Evolutionary conservation across 1,284 basidiomycete species (phyloP), one percentile per base, ranked within the genome.

Genomic region (Ceratobasidium sp.): DNA sequence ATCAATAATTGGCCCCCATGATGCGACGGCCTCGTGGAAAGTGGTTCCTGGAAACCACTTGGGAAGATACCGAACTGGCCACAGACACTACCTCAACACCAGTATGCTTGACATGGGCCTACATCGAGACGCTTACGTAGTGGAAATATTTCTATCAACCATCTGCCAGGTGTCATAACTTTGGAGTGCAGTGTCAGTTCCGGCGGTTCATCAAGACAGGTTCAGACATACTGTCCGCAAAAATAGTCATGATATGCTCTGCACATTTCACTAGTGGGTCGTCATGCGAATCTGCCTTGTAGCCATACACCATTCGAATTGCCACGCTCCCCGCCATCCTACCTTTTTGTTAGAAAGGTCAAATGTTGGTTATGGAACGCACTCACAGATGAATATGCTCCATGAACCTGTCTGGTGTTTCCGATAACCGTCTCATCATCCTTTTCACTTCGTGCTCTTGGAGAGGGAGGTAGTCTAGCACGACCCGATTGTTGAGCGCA

Each of bases 1-100:
- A 7, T 72, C 31, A 3, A 77, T 70, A 12, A 57, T 73, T 27
- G 57, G 64, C 8, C 72, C 68, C 73, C 73, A 76, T 6, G 55
- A 69, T 7, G 50, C 68, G 4, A 74, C n/a, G n/a, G n/a, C n/a
- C n/a, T n/a, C n/a, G 12, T 52, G 49, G 22, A 52, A 52, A 15
- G 22, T 12, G 7, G n/a, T 12, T 13, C 27, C 12, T 6, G 49
- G 49, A 15, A 52, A 52, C 49, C 49, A 52, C 10, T 7, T 31
- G 1, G 49, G 49, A n/a, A 52, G 49, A 29, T 52, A 52, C 8
- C 49, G 49, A 15, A 52, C 49, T 52, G n/a, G n/a, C n/a, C n/a
- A n/a, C n/a, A n/a, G n/a, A n/a, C n/a, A n/a, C n/a, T n/a, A n/a
- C n/a, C n/a, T n/a, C n/a, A n/a, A n/a, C n/a, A n/a, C n/a, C n/a